Evolutionary conservation across 164 flowering plant species (phyloP).

Genomic region (Nymphaea colorata): DNA sequence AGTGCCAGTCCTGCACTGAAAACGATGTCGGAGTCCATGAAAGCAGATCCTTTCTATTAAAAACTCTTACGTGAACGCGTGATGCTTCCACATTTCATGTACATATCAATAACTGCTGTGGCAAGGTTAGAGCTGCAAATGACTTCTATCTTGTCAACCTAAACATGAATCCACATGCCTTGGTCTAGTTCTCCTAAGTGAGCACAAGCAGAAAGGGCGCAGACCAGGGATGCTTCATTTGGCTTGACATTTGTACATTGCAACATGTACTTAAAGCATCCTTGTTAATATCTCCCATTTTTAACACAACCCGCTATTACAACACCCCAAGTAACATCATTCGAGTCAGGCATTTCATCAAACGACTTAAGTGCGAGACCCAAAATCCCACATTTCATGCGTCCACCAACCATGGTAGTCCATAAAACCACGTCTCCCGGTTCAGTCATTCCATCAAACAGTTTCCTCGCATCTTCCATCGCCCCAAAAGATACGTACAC

Average conservation of each 20-base stretch:
- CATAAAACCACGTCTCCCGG: conserved; percentile 33
- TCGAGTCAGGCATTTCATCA: conserved; percentile 25
- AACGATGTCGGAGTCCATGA: conserved; percentile 16
- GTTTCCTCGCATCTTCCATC: conserved; percentile 22
- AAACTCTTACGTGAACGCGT: conserved; percentile 23
- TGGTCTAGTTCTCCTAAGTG: conserved; percentile 47
- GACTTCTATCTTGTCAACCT: conserved; percentile 18
- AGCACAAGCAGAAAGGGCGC: conserved; percentile 50
- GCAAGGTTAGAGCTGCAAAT: conserved; percentile 18
- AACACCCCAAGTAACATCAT: conserved; percentile 44
- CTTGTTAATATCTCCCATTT: conserved; percentile 17
- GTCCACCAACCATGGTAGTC: conserved; percentile 43
- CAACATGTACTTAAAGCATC: conserved; percentile 36
- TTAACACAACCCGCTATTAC: conserved; percentile 39
- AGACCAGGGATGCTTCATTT: conserved; percentile 47
- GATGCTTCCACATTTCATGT: conserved; percentile 51
- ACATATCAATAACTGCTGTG: conserved; percentile 55
- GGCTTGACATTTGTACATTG: conserved; percentile 17
- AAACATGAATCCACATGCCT: conserved; percentile 37
- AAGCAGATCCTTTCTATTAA: conserved; percentile 20
- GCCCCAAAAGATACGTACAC: conserved; percentile 21
- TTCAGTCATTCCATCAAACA: conserved; percentile 37
- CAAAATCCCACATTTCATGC: conserved; percentile 29
- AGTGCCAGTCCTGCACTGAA: too few species aligned
- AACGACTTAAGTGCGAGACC: conserved; percentile 23